phyloP scores from a whole-genome alignment of 495 filamentous ascomycete species.

The Trichoderma asperelloides region DNA sequence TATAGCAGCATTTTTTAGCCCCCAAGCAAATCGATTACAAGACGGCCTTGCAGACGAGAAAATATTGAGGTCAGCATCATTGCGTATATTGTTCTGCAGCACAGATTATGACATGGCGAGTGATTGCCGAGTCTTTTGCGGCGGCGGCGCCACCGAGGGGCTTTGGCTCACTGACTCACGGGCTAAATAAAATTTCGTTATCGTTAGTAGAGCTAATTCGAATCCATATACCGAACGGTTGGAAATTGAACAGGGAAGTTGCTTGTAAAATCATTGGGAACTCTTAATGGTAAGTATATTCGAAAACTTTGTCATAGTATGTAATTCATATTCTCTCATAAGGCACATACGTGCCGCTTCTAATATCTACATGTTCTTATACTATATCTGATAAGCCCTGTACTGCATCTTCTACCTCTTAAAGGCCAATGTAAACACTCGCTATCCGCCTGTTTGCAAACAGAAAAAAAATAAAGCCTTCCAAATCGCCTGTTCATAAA shows the following conservation, averaged over 20 bases:
- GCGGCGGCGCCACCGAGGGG: background rate
- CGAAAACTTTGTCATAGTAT: background rate
- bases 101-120: background rate
- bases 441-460: background rate
- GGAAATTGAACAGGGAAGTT: too few relatives aligned
- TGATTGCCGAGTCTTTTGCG: background rate
- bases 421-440: background rate
- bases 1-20: background rate
- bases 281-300: background rate
- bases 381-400: background rate
- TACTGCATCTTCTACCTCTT: background rate
- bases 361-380: background rate
- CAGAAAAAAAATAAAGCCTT: background rate
- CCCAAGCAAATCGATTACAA: background rate
- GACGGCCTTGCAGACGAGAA: background rate
- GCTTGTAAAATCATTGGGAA: too few relatives aligned
- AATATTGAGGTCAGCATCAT: background rate
- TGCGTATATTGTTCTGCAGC: background rate
- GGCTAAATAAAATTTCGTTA: background rate
- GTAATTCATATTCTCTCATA: too few relatives aligned
- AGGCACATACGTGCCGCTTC: background rate
- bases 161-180: background rate
- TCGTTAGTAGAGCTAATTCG: background rate
- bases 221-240: too few relatives aligned
- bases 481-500: background rate